Evolutionary conservation across 1,139 yeast species (phyloP).

Genomic region (Yarrowia galli): DNA sequence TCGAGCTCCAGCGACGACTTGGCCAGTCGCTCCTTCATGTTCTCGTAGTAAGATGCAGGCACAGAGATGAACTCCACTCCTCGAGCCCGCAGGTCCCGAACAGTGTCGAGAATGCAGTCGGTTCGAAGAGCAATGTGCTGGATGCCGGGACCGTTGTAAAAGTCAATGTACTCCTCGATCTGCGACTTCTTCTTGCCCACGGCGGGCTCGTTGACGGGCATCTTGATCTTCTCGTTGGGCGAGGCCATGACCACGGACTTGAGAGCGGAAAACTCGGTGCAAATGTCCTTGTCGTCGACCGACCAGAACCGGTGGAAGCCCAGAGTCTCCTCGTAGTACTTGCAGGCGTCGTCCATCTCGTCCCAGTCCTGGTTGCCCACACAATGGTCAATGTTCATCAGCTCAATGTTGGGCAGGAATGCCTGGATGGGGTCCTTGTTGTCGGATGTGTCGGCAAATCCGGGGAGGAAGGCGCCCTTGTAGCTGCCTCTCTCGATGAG

Average conservation of each 20-base stretch:
- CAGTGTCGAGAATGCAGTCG: slow-evolving; percentile 63
- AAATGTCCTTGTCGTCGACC: slow-evolving; percentile 77
- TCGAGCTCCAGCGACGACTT: slow-evolving; percentile 54
- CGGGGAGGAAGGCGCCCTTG: slow-evolving; percentile 63
- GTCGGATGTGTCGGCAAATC: slow-evolving; percentile 50
- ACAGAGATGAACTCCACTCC: slow-evolving; percentile 76
- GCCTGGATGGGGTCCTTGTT: slow-evolving; percentile 43
- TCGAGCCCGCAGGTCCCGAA: slow-evolving; percentile 59
- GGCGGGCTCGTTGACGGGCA: slow-evolving; percentile 89
- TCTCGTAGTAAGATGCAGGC: slow-evolving; percentile 62
- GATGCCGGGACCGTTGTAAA: slow-evolving; percentile 78
- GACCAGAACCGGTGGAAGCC: slow-evolving; percentile 86
- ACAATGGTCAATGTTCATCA: slow-evolving; percentile 70
- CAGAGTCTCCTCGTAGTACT: slow-evolving; percentile 64
- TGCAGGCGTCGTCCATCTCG: slow-evolving; percentile 65
- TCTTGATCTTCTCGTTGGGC: slow-evolving; percentile 67
- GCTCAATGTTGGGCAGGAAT: slow-evolving; percentile 52
- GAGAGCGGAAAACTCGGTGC: slow-evolving; percentile 71
- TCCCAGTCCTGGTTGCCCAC: slow-evolving; percentile 82
- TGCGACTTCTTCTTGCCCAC: slow-evolving; percentile 70
- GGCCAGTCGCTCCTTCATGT: slow-evolving; percentile 56
- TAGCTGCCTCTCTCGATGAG: slow-evolving; percentile 58
- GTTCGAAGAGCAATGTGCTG: slow-evolving; percentile 81
- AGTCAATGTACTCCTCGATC: slow-evolving; percentile 81
- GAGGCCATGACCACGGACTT: slow-evolving; percentile 81